A percentile compares a stretch with the other conserved stretches of the same genome.
Conservation (phyloP, 192 early-diverging fungal genomes). For the Phycomyces nitens region DNA sequence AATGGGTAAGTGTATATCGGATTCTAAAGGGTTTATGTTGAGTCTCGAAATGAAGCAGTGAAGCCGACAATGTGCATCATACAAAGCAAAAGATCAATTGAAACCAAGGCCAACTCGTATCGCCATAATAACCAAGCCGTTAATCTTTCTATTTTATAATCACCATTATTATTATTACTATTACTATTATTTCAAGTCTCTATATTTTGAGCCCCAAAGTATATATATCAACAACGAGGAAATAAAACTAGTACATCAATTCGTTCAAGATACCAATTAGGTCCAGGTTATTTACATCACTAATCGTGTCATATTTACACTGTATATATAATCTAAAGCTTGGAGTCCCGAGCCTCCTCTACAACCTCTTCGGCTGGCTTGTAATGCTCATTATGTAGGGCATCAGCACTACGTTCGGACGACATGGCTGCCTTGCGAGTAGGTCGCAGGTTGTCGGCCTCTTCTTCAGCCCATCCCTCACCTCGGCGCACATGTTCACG, state of each 20-base stretch:
- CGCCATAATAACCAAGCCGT: no score
- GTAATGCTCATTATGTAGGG: not conserved
- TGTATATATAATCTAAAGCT: not conserved
- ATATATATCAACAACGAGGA: no score
- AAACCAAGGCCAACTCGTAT: no score
- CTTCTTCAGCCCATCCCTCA: slow-evolving; percentile 8
- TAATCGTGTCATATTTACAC: not conserved
- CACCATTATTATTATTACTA: no score
- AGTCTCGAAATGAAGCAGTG: not conserved
- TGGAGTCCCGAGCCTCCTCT: slow-evolving; percentile 1
- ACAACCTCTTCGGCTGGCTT: slow-evolving; percentile 17
- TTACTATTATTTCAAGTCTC: no score
- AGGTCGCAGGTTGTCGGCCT: not conserved
- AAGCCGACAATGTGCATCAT: not conserved
- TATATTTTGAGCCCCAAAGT: no score
- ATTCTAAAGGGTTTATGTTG: not conserved
- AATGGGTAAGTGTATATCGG: not conserved
- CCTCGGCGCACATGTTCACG: not conserved
- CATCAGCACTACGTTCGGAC: not conserved
- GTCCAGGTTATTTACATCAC: no score
- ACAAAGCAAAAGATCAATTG: no score
- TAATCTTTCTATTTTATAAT: no score
- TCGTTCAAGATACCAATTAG: no score
- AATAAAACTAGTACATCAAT: no score
- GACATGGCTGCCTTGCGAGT: not conserved